Base-by-base conservation (phyloP, 306 rosid genomes). In the Cyamopsis tetragonoloba region DNA sequence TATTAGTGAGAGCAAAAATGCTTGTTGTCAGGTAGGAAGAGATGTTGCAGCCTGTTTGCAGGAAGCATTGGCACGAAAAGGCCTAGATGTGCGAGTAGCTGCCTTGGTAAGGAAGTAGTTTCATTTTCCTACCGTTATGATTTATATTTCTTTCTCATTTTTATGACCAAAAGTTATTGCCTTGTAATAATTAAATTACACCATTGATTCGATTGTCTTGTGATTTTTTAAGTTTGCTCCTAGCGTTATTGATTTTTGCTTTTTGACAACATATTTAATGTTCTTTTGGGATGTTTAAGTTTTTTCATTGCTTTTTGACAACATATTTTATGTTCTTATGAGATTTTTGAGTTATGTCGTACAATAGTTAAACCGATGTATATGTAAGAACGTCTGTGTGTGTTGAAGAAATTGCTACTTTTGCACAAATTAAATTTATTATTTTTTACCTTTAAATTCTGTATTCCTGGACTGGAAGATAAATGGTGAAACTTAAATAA, bases 11-110 rank as follows among this genome's bases (percentile, higher is more conserved):
- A 39, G 14, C 17, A 8, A 55, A 42, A 37, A 4, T 57, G 11
- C 32, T 60, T 47, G 74, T 76, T 86, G 75, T 43, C 86, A 92
- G 98, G 87, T 85, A 68, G 95, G 96, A 79, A 83, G 64, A 83
- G 96, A 92, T 83, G 85, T 86, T 76, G 82, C 80, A 2, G 92
- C 67, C 62, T 83, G 83, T 69, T 82, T 92, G 76, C 91, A 87
- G 75, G 83, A 89, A 75, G 95, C 96, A 19, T 62, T 89, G 69
- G 37, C 14, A 23, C 84, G 86, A 65, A 79, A 82, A 24, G 96
- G 91, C 71, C 80, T 92, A 44, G 84, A 87, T 79, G 81, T 89
- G 84, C 82, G 73, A 46, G 95, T 92, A 22, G 78, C 89, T 50
- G 91, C 81, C 66, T 68, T 92, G 96, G 98, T 92, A 84, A 82